Evolutionary conservation across 306 rosid species (phyloP).

Genomic region (Dryas drummondii): DNA sequence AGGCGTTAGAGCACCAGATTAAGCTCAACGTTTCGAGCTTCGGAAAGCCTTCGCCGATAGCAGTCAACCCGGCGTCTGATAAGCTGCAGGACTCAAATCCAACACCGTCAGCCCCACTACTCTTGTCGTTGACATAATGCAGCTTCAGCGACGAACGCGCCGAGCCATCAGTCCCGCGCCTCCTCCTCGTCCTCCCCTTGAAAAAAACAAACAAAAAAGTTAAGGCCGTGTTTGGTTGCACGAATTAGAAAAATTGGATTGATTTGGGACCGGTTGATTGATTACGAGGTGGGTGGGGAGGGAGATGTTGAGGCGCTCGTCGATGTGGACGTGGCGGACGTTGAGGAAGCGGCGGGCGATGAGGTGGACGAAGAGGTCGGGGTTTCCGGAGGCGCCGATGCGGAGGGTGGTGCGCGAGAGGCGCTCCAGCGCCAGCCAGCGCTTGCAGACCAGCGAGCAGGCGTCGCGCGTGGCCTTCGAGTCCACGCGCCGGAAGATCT

Average conservation of each 20-base stretch:
- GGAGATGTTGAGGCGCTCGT: slow-evolving; percentile 68
- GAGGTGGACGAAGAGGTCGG: slow-evolving; percentile 56
- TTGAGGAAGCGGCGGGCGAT: slow-evolving; percentile 68
- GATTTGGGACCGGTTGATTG: not conserved
- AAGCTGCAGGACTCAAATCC: slow-evolving; percentile 50
- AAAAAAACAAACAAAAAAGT: not conserved
- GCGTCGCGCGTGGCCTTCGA: slow-evolving; percentile 75
- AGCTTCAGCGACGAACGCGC: slow-evolving; percentile 35
- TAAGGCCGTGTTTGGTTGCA: not conserved
- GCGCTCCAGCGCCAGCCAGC: slow-evolving; percentile 88
- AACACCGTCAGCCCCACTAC: slow-evolving; percentile 38
- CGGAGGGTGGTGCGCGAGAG: slow-evolving; percentile 68
- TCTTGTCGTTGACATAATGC: slow-evolving; percentile 25
- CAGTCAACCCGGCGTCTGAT: slow-evolving; percentile 69
- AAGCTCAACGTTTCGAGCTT: slow-evolving; percentile 78
- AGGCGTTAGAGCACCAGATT: slow-evolving; percentile 84
- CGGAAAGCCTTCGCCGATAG: slow-evolving; percentile 72
- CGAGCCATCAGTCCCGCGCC: slow-evolving; percentile 29
- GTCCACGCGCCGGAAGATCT: slow-evolving; percentile 60
- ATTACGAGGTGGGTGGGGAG: slow-evolving; percentile 54
- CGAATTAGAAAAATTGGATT: not conserved
- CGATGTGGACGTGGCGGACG: slow-evolving; percentile 60
- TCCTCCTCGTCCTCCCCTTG: slow-evolving; percentile 52
- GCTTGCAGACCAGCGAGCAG: slow-evolving; percentile 83
- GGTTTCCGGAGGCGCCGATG: slow-evolving; percentile 74